phyloP scores from a whole-genome alignment of 2,329 filamentous ascomycete genomes.

The Ploettnerulaceae sp. region DNA sequence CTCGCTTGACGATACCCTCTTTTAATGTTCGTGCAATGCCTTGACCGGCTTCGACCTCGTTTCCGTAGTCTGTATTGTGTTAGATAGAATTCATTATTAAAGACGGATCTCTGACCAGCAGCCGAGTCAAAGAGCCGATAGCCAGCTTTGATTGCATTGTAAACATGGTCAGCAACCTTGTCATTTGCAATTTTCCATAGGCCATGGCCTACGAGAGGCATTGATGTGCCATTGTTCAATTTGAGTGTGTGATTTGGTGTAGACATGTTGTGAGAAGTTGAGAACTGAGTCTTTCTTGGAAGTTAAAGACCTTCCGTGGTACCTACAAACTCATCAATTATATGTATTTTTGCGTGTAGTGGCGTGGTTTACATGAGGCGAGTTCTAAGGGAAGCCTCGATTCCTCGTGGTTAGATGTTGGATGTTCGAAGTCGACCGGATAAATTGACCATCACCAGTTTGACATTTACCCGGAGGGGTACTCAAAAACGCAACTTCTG shows the following conservation, averaged over 20 bases:
- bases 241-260: slow-evolving; percentile 34
- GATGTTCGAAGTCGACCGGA: background rate
- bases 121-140: slow-evolving; percentile 56
- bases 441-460: background rate
- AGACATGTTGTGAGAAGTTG: background rate
- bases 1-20: slow-evolving; percentile 72
- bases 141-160: slow-evolving; percentile 55
- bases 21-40: slow-evolving; percentile 72
- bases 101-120: slow-evolving; percentile 57
- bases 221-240: slow-evolving; percentile 43
- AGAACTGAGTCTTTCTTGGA: background rate
- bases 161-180: slow-evolving; percentile 58
- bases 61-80: slow-evolving; percentile 63
- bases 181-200: slow-evolving; percentile 64
- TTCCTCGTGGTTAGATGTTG: background rate
- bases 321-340: background rate
- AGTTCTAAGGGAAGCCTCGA: background rate
- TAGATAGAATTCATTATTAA: background rate
- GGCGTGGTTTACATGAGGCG: background rate
- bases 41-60: slow-evolving; percentile 70
- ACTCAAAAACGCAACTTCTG: background rate
- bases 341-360: background rate
- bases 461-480: background rate
- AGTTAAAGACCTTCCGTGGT: background rate
- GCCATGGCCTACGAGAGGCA: slow-evolving; percentile 56